Conservation (phyloP, 2,329 filamentous ascomycete genomes). For the Epichloe typhina region DNA sequence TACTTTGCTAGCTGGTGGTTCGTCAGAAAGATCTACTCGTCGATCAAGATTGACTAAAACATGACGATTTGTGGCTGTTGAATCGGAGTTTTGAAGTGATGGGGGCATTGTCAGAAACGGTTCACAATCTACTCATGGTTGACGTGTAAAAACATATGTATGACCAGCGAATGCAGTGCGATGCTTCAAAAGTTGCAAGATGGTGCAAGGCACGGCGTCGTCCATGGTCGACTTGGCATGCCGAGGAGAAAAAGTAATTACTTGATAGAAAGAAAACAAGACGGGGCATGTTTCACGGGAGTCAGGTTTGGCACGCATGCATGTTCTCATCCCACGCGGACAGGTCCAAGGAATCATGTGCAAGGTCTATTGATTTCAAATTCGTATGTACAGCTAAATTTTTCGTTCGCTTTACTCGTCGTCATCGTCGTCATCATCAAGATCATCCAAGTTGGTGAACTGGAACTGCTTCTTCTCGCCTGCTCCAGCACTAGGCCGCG, state of each 20-base stretch:
- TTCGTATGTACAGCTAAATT: background rate
- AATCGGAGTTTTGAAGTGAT: too few species aligned
- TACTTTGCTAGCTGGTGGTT: conserved; percentile 94
- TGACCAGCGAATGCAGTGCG: conserved; percentile 14
- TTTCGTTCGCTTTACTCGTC: conserved; percentile 9
- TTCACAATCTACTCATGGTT: background rate
- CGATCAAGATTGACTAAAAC: conserved; percentile 88
- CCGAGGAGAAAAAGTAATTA: background rate
- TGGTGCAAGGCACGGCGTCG: background rate
- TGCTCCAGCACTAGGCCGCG: conserved; percentile 13
- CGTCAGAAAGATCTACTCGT: conserved; percentile 82
- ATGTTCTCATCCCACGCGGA: background rate
- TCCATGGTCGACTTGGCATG: background rate
- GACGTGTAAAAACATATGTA: conserved; percentile 19
- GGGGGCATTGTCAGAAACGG: background rate
- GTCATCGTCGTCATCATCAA: conserved; percentile 35
- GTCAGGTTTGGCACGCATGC: background rate
- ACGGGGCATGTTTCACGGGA: background rate
- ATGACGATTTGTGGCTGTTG: background rate
- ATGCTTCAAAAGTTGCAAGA: background rate
- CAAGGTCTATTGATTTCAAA: background rate
- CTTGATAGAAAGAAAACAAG: conserved; percentile 1
- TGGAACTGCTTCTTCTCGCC: conserved; percentile 41
- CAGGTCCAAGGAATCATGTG: background rate
- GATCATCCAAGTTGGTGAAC: conserved; percentile 39